These are phyloP conservation scores for Ascochyta pisi DNA, from an alignment of 2,329 filamentous ascomycete genomes.

Conservation along the genomic window DNA sequence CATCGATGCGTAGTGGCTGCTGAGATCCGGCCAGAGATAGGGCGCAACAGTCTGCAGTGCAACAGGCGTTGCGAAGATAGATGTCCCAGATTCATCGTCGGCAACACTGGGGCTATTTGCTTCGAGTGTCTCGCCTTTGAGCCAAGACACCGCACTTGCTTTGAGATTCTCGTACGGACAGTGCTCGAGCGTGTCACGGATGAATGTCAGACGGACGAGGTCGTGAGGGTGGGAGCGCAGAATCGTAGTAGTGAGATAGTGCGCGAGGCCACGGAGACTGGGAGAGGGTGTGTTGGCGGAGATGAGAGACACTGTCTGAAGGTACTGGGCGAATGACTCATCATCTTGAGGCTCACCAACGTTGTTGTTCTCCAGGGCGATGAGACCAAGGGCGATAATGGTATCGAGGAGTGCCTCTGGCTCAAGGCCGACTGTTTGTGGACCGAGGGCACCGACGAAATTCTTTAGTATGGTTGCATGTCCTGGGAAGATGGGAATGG, in stretches of 20 bases:
- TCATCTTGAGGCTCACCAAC: conserved; percentile 57
- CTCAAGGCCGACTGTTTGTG: conserved; percentile 46
- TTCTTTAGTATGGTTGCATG: conserved; percentile 59
- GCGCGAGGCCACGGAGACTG: conserved; percentile 56
- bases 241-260: conserved; percentile 57
- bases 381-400: conserved; percentile 59
- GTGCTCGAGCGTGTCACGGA: conserved; percentile 62
- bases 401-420: conserved; percentile 63
- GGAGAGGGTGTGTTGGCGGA: conserved; percentile 58
- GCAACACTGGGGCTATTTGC: conserved; percentile 43
- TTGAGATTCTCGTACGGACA: conserved; percentile 62
- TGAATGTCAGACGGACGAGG: conserved; percentile 59
- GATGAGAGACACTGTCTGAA: conserved; percentile 57
- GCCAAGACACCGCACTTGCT: conserved; percentile 65
- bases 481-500: conserved; percentile 60
- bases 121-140: conserved; percentile 65
- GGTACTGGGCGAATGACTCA: conserved; percentile 60
- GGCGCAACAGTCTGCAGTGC: conserved; percentile 58
- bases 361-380: conserved; percentile 56
- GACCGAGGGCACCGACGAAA: conserved; percentile 55
- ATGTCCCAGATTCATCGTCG: conserved; percentile 23
- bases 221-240: conserved; percentile 62
- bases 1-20: conserved; percentile 47
- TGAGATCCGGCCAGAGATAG: conserved; percentile 60
- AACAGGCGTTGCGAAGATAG: conserved; percentile 57